Conservation (phyloP, 2,329 filamentous ascomycete species). For the Davidsoniella australis region DNA sequence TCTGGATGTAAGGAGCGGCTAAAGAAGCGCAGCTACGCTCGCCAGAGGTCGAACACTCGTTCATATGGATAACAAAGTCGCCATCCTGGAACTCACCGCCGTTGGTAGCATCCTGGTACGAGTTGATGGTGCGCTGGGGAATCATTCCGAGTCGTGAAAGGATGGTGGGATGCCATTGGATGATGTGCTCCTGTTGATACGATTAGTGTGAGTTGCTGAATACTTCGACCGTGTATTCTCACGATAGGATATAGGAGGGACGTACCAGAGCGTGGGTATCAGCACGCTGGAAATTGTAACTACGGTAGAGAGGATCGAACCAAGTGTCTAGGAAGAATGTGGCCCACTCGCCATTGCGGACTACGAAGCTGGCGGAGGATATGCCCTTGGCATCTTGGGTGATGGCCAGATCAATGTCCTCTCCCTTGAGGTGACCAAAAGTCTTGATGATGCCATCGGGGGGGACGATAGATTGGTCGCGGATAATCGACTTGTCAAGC, state of each 20-base stretch:
- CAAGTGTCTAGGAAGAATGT: conserved; percentile 87
- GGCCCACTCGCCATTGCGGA: conserved; percentile 77
- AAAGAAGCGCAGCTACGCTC: conserved; percentile 54
- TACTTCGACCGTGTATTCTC: background rate
- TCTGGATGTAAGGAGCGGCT: conserved; percentile 35
- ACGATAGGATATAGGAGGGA: conserved; percentile 5
- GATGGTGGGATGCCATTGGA: conserved; percentile 94
- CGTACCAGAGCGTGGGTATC: conserved; percentile 78
- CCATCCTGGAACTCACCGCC: conserved; percentile 61
- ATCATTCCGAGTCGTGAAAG: conserved; percentile 77
- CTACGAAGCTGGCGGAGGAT: conserved; percentile 57
- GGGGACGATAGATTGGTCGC: conserved; percentile 72
- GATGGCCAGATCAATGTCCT: conserved; percentile 65
- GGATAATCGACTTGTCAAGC: conserved; percentile 67
- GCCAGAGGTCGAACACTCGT: conserved; percentile 45
- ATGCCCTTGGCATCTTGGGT: conserved; percentile 74
- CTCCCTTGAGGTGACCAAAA: conserved; percentile 60
- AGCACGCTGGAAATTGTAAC: conserved; percentile 91
- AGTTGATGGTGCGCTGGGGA: conserved; percentile 70
- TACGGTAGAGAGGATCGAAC: conserved; percentile 87
- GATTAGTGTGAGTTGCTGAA: conserved; percentile 1
- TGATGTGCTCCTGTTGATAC: conserved; percentile 53
- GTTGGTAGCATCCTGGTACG: conserved; percentile 43
- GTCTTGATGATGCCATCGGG: conserved; percentile 96
- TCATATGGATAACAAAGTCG: conserved; percentile 68